Percentiles rank a stretch among this genome's conserved stretches.
Conservation (phyloP, 2,329 filamentous ascomycete species). For the Epichloe scottii region DNA sequence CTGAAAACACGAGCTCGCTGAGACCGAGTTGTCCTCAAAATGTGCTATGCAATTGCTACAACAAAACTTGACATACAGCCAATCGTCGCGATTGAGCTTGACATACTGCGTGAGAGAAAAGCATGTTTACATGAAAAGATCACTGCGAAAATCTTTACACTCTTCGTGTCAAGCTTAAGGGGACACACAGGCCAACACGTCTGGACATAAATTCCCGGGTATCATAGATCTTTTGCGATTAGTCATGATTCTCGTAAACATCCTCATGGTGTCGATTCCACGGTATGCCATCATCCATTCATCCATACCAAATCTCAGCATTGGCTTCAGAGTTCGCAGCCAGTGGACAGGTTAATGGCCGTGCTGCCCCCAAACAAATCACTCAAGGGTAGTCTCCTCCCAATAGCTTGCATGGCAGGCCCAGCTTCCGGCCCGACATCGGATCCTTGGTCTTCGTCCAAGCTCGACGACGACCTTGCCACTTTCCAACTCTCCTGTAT, state of each 20-base stretch:
- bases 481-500: conserved; percentile 32
- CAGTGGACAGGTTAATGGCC: conserved; percentile 2
- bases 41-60: no score
- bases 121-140: no score
- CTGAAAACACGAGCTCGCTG: no score
- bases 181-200: not conserved
- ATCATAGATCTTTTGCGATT: not conserved
- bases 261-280: not conserved
- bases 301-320: not conserved
- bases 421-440: conserved; percentile 22
- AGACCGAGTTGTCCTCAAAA: no score
- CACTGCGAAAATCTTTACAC: no score
- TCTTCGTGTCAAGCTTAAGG: no score
- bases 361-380: conserved; percentile 30
- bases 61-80: no score
- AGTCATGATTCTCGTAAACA: not conserved
- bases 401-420: conserved; percentile 31
- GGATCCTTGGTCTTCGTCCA: conserved; percentile 16
- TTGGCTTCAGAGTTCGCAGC: not conserved
- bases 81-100: no score
- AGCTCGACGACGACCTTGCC: conserved; percentile 18
- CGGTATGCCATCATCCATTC: not conserved
- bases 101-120: no score
- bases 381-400: conserved; percentile 29
- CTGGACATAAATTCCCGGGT: not conserved